Conservation (phyloP, 2,329 filamentous ascomycete species). For the Xylariaceae sp. region DNA sequence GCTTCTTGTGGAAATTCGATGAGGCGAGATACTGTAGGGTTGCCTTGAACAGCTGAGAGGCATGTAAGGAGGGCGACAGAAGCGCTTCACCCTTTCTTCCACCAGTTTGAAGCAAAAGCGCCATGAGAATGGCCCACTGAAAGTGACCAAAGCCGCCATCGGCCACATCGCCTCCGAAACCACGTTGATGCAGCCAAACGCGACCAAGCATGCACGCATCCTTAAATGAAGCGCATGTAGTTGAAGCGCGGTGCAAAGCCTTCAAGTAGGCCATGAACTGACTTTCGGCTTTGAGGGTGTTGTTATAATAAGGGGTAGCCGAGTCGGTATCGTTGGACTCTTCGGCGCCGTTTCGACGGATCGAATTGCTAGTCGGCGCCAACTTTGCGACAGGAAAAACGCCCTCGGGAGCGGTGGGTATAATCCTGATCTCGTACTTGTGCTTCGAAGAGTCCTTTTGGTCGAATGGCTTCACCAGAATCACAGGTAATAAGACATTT, state of each 20-base stretch:
- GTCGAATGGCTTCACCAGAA: conserved; percentile 40
- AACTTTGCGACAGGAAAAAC: conserved; percentile 70
- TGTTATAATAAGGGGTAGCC: conserved; percentile 84
- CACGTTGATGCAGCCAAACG: conserved; percentile 84
- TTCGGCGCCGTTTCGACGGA: conserved; percentile 51
- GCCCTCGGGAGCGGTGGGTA: conserved; percentile 64
- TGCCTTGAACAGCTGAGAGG: conserved; percentile 92
- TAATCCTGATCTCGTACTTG: conserved; percentile 63
- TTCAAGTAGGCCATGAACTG: conserved; percentile 70
- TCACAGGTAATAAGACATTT: conserved; percentile 69
- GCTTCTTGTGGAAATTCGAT: conserved; percentile 64
- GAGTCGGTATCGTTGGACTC: conserved; percentile 38
- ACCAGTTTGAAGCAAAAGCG: conserved; percentile 73
- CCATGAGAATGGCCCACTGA: conserved; percentile 79
- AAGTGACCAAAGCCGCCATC: conserved; percentile 87
- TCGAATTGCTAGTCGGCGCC: conserved; percentile 61
- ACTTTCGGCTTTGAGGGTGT: conserved; percentile 72
- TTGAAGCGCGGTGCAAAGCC: conserved; percentile 63
- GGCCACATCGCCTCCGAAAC: conserved; percentile 64
- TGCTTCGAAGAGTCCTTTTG: conserved; percentile 22
- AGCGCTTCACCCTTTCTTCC: conserved; percentile 64
- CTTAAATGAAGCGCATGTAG: conserved; percentile 64
- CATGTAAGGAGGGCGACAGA: conserved; percentile 75
- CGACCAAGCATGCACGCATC: conserved; percentile 84
- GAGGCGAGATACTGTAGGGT: conserved; percentile 79